Conservation (phyloP, 306 rosid species). For the Neltuma alba region DNA sequence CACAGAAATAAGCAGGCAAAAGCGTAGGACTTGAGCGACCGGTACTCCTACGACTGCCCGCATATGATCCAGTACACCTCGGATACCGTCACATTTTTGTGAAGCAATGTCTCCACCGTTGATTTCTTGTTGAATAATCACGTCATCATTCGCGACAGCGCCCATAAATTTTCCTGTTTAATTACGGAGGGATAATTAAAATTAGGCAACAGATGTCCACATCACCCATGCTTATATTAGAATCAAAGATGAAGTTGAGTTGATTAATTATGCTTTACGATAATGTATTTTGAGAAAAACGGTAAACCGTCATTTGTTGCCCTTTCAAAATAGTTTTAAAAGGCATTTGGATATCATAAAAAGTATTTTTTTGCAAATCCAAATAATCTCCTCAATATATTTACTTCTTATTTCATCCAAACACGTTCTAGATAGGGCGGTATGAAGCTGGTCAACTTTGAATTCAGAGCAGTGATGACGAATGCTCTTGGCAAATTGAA, state of each 20-base stretch:
- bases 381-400: too few relatives aligned
- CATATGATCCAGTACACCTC: background rate
- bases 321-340: background rate
- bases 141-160: background rate
- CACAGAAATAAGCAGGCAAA: background rate
- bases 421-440: background rate
- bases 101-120: background rate
- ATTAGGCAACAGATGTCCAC: background rate
- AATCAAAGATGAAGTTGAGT: background rate
- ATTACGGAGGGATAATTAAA: background rate
- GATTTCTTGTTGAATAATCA: too few relatives aligned
- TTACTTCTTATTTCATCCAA: too few relatives aligned
- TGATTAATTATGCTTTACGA: background rate
- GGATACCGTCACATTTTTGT: background rate
- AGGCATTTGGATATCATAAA: too few relatives aligned
- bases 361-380: too few relatives aligned
- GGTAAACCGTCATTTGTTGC: background rate
- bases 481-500: background rate
- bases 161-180: background rate
- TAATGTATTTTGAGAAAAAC: background rate
- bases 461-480: background rate
- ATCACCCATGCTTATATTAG: background rate
- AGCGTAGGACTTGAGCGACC: conserved; percentile 20
- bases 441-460: background rate
- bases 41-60: conserved; percentile 2